Base-by-base conservation (phyloP, 345 rosid genomes). In the Aquilaria sinensis region DNA sequence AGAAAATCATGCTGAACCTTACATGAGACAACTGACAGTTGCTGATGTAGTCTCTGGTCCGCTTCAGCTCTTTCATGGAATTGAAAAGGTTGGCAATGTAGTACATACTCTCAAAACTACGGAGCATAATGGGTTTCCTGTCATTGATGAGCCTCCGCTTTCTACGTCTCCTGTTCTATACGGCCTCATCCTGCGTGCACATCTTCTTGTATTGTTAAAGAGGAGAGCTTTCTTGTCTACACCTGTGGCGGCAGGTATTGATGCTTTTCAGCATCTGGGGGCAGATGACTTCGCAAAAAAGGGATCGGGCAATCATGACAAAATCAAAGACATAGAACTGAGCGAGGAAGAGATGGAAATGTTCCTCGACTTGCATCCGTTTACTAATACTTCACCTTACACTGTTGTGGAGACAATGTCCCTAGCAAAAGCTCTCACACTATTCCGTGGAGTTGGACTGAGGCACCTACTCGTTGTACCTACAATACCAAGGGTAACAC, bases 381-480 rank as follows among this genome's bases (percentile, higher is more conserved):
- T 94, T 66, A 80, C 95, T 56, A 88, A 90, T 70, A 84, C 97
- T 62, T 94, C 96, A 1, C 99, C 97, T 31, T 88, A 88, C 56
- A 90, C 92, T 10, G 99, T 94, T 55, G 90, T 90, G 68, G 99
- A 94, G 77, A 79, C 97, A 0, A 90, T 90, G 97, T 94, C 99
- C 8, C 84, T 94, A 2, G 95, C 96, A 5, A 90, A 94, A 75
- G 96, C 97, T 56, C 85, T 81, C 23, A 16, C 72, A 48, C 97
- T 94, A 71, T 94, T 93, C 73, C 87, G 95, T 37, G 83, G 86
- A 69, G 85, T 88, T 76, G 96, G 97, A 53, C 68, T 88, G 69
- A 80, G 99, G 75, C 99, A 93, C 77, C 79, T 88, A 46, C 73
- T 93, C 34, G 92, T 94, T 72, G 83, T 85, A 64, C 95, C 97